These are phyloP conservation scores for Botryococcus braunii DNA, from an alignment of 163 green algal genomes.

Conservation along the genomic window DNA sequence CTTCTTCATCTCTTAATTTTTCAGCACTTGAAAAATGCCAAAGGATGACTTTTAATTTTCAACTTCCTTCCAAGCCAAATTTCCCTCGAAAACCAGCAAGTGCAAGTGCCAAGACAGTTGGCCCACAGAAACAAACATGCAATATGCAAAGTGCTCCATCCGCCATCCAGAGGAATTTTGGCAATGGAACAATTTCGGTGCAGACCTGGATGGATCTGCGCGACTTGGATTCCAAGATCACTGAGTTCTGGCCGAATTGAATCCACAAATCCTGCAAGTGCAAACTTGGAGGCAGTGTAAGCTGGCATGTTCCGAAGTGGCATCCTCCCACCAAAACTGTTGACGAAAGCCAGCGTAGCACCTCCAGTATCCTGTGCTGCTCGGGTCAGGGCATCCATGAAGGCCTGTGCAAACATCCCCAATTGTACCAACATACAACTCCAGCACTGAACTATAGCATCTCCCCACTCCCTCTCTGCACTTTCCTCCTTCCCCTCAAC, in stretches of 20 bases:
- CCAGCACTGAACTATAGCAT: not conserved
- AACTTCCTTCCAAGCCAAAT: no score
- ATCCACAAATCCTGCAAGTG: conserved; percentile 25
- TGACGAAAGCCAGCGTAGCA: conserved; percentile 12
- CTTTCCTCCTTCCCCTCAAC: not conserved
- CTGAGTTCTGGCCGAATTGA: conserved; percentile 31
- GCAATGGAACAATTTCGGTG: no score
- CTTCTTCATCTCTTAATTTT: no score
- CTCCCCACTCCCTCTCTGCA: not conserved
- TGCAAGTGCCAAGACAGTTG: no score
- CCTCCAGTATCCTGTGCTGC: not conserved
- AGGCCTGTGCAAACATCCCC: not conserved
- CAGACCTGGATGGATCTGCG: conserved; percentile 24
- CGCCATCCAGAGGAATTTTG: no score
- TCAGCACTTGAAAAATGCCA: no score
- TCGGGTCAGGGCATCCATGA: not conserved
- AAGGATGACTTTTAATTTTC: no score
- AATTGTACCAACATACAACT: not conserved
- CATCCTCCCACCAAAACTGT: conserved; percentile 30
- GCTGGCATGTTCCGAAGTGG: conserved; percentile 25
- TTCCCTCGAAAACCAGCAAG: no score
- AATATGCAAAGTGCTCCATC: no score
- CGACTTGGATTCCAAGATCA: conserved; percentile 28
- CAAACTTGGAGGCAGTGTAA: conserved; percentile 39
- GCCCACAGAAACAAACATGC: no score